A percentile compares a stretch with the other conserved stretches of the same genome.
These are phyloP conservation scores for Acanthamoeba culbertsoni DNA, from an alignment of 208 protist species.

Conservation along the genomic window DNA sequence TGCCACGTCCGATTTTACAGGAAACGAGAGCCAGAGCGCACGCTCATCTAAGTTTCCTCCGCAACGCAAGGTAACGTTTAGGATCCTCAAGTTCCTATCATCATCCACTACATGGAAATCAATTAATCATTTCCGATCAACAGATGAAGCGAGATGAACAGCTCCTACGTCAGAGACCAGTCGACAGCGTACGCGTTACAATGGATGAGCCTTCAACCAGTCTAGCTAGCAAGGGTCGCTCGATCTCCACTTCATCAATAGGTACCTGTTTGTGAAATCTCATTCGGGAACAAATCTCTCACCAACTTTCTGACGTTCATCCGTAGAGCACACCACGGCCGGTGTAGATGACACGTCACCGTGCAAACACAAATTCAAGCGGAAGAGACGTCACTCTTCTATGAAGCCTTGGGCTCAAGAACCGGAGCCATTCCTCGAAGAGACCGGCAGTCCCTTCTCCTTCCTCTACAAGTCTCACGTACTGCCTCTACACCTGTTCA, in stretches of 20 bases:
- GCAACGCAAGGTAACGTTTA: no score
- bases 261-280: not conserved
- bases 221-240: not conserved
- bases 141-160: no score
- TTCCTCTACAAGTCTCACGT: constrained; percentile 55
- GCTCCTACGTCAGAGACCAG: no score
- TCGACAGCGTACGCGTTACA: not conserved
- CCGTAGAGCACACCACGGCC: not conserved
- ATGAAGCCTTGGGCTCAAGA: not conserved
- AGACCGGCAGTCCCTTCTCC: constrained; percentile 23
- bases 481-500: not conserved
- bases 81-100: no score
- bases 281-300: not conserved
- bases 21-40: no score
- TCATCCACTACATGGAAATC: no score
- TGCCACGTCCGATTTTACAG: no score
- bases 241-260: not conserved
- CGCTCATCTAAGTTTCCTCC: no score
- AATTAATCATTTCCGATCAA: no score
- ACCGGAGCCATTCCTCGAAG: constrained; percentile 20
- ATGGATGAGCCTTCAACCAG: not conserved
- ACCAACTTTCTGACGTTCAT: not conserved
- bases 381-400: not conserved
- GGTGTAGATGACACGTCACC: not conserved
- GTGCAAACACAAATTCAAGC: not conserved